phyloP scores from a whole-genome alignment of 768 basidiomycete species.

The Gymnopilus junonius region DNA sequence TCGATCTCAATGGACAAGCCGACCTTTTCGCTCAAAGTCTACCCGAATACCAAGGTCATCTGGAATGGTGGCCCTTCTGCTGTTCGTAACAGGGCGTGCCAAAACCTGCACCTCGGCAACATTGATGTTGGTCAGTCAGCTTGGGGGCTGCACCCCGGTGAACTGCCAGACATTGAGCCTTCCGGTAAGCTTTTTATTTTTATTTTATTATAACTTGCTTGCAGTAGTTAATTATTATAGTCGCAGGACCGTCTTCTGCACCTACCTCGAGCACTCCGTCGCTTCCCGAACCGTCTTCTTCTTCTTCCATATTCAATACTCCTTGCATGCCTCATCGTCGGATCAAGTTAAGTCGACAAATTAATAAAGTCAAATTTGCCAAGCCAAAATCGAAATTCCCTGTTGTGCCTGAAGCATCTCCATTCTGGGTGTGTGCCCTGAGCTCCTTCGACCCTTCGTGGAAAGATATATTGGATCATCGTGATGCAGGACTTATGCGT shows the following conservation, averaged over 20 bases:
- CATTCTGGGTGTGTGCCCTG: not conserved
- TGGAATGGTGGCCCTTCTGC: not conserved
- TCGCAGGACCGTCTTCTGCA: no score
- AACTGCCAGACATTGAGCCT: not conserved
- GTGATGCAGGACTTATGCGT: not conserved
- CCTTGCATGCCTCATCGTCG: not conserved
- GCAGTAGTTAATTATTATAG: no score
- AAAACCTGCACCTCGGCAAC: not conserved
- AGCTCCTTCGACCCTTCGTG: not conserved
- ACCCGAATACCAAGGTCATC: not conserved
- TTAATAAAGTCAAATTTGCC: not conserved
- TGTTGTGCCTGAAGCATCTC: not conserved
- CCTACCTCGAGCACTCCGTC: no score
- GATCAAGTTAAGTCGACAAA: not conserved
- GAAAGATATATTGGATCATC: not conserved
- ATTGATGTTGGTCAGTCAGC: conserved; percentile 2
- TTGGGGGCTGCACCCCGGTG: not conserved
- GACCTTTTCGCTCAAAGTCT: not conserved
- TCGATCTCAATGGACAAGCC: not conserved
- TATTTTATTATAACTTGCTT: not conserved
- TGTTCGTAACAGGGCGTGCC: conserved; percentile 4
- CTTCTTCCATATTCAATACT: not conserved
- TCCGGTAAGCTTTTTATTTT: not conserved
- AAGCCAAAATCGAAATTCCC: not conserved
- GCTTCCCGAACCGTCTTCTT: no score